Base-by-base conservation (phyloP, 495 filamentous ascomycete genomes). In the Parmelia sp. region DNA sequence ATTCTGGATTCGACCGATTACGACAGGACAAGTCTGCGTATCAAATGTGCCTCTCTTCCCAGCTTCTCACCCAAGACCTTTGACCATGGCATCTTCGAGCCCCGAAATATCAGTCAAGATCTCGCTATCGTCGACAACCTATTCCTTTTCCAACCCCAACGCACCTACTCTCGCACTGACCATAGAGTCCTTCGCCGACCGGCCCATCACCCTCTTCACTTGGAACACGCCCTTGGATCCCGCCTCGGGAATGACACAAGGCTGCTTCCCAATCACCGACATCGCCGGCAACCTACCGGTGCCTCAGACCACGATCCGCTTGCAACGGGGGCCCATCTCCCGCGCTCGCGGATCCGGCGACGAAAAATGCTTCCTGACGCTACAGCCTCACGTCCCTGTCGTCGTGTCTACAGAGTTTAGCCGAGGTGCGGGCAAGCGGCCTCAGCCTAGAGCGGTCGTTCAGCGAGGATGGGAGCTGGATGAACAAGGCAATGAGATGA, bases 381-480 rank as follows among this genome's bases (percentile, higher is more conserved):
- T 67, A 23, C 44, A 42, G 4, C 65, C 60, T 42, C 42, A 42
- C 25, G 19, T 31, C 19, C 42, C 36, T 21, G 45, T 29, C n/a
- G 27, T 62, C 44, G 42, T 67, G 31, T 67, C 60, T 33, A 63
- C 60, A 0, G 51, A 31, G 2, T 67, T 63, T 37, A 51, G 35
- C 4, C 29, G 60, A 36, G 65, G 65, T 21, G 51, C 42, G 2
- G 21, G 31, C 65, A 57, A 44, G 27, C 37, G 29, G 53, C 65
- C 65, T 45, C 56, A 51, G 44, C 60, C 65, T 33, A 37, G 49
- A 29, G 65, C 60, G 61, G 7, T 65, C 51, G 29, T 65, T 40
- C 15, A 68, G 58, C 37, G 62, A 67, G 56, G 68, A 69, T 45
- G 65, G 67, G 58, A 71, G 69, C 39, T 80, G 75, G 79, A 71